Evolutionary conservation across 345 rosid genomes (phyloP).

Genomic region (Schrenkiella parvula): DNA sequence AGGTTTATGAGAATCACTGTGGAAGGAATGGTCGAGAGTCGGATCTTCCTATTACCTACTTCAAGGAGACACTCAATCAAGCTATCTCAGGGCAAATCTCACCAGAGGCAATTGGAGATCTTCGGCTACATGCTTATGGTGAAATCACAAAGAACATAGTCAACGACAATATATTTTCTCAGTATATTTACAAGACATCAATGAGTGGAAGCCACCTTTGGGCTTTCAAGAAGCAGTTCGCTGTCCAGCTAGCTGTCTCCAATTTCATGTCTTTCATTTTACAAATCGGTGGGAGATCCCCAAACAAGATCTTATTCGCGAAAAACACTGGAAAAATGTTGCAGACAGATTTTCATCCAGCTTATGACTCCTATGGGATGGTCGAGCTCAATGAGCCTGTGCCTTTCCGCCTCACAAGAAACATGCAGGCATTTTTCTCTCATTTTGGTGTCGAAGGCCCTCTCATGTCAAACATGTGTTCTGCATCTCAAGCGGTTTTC

Average conservation of each 20-base stretch:
- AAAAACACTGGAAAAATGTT: slow-evolving; percentile 91
- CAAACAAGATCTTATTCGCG: slow-evolving; percentile 88
- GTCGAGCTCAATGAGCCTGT: slow-evolving; percentile 87
- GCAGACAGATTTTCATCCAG: slow-evolving; percentile 96
- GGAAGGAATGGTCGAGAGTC: slow-evolving; percentile 85
- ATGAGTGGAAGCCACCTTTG: slow-evolving; percentile 84
- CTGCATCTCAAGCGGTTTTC: slow-evolving; percentile 88
- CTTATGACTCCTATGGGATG: slow-evolving; percentile 84
- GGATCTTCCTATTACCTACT: slow-evolving; percentile 83
- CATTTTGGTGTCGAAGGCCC: slow-evolving; percentile 96
- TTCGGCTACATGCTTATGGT: slow-evolving; percentile 84
- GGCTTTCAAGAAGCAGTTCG: slow-evolving; percentile 97
- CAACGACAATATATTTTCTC: slow-evolving; percentile 77
- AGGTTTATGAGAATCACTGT: slow-evolving; percentile 96
- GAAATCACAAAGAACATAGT: slow-evolving; percentile 73
- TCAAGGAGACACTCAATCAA: slow-evolving; percentile 92
- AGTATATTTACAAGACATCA: slow-evolving; percentile 88
- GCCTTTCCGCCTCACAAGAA: slow-evolving; percentile 95
- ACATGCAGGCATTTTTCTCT: slow-evolving; percentile 90
- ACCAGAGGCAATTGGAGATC: slow-evolving; percentile 83
- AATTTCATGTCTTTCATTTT: slow-evolving; percentile 97
- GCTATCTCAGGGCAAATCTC: slow-evolving; percentile 85
- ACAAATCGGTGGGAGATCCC: slow-evolving; percentile 94
- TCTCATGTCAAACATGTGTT: slow-evolving; percentile 74
- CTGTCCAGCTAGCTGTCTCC: slow-evolving; percentile 88